Base-by-base conservation (phyloP, 148 eudicot genomes). In the Talinum fruticosum region DNA sequence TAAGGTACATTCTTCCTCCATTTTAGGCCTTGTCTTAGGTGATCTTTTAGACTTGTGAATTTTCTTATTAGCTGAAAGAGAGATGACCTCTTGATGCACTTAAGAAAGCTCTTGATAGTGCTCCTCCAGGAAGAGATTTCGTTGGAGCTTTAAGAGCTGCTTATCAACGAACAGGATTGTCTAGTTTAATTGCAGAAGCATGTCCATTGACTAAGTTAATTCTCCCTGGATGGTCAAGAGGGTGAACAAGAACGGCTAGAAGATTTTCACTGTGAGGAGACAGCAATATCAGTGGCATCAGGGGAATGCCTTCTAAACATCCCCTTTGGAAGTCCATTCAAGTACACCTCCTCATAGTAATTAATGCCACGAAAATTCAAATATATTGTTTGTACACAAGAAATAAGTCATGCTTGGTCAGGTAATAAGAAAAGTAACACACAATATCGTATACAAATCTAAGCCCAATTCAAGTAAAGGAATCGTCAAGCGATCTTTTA, bases 161-260 rank as follows among this genome's bases (percentile, higher is more conserved):
- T 73, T 72, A 91, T 69, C 75, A 79, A 75, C 85, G 93, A 62
- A 96, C 97, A 53, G 94, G 91, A 38, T 83, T 93, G 68, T 97
- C 99, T 79, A 95, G 88, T 54, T 82, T 96, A 76, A 96, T 96
- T 85, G 99, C 99, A 34, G 99, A 96, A 89, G 99, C n/a, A n/a
- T n/a, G n/a, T n/a, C n/a, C n/a, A n/a, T n/a, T n/a, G n/a, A n/a
- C n/a, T n/a, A n/a, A n/a, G n/a, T n/a, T n/a, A 72, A 96, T 96
- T 75, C 23, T 88, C 33, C 99, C 99, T 57, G 99, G 99, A 82
- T 96, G 94, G 84, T 96, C 99, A 83, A 97, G 99, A 82, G 99
- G 99, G 78, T 93, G 80, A 87, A 96, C 93, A 57, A 96, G 79
- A 77, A 96, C 97, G 76, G 97, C 99, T 75, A 96, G 86, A 76